phyloP scores from a whole-genome alignment of 495 filamentous ascomycete species.

The Opeltia flavorubescens region DNA sequence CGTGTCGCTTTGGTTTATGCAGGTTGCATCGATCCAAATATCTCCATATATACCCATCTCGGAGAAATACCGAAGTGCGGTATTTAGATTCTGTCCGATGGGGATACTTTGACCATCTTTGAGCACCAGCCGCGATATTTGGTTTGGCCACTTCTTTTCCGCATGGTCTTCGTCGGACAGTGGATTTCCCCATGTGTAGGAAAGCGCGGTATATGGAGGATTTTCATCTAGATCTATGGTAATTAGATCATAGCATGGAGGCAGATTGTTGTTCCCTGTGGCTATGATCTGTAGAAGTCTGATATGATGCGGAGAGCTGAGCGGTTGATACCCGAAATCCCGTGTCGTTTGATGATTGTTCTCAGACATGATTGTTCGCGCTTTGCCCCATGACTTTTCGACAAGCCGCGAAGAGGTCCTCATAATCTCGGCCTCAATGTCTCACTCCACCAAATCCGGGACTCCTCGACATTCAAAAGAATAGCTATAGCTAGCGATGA shows the following conservation, averaged over 20 bases:
- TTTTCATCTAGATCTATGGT: not conserved
- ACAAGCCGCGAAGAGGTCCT: too few relatives aligned
- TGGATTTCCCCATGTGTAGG: not conserved
- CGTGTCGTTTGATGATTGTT: too few relatives aligned
- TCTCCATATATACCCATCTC: not conserved
- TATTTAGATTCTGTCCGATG: not conserved
- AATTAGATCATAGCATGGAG: not conserved
- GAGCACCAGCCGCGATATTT: not conserved
- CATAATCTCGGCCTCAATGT: too few relatives aligned
- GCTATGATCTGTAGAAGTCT: too few relatives aligned
- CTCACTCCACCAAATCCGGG: too few relatives aligned
- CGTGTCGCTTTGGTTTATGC: conserved; percentile 3
- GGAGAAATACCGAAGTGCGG: not conserved
- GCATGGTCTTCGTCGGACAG: not conserved
- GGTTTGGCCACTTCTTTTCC: not conserved
- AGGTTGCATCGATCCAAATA: conserved; percentile 1
- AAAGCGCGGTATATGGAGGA: not conserved
- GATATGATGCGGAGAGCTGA: too few relatives aligned
- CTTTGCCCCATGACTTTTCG: too few relatives aligned
- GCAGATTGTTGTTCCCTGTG: too few relatives aligned
- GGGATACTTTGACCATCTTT: not conserved
- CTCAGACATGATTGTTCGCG: too few relatives aligned
- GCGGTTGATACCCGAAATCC: too few relatives aligned
- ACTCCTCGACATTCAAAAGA: too few relatives aligned
- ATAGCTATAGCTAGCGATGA: too few relatives aligned